Conservation (phyloP, 2,329 filamentous ascomycete species). For the Celoporthe dispersa region DNA sequence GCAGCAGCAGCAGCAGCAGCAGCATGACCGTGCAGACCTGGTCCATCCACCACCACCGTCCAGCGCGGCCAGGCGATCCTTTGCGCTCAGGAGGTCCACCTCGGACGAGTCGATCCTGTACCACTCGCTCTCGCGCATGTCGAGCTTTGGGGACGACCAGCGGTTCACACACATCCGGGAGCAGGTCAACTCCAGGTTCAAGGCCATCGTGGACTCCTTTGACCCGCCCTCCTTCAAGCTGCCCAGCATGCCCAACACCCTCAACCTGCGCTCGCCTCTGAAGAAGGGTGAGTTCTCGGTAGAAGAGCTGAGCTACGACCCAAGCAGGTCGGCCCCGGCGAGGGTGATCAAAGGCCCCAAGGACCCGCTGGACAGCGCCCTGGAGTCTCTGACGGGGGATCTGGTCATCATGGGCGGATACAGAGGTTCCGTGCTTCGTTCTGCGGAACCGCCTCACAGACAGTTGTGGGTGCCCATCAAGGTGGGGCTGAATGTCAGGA, state of each 20-base stretch:
- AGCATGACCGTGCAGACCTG: neutral
- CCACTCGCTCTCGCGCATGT: constrained; percentile 75
- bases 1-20: neutral
- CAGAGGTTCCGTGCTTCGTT: constrained; percentile 85
- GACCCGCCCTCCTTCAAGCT: constrained; percentile 79
- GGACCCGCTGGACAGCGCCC: constrained; percentile 53
- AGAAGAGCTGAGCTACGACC: constrained; percentile 23
- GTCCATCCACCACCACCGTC: constrained; percentile 11
- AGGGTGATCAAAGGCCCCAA: constrained; percentile 33
- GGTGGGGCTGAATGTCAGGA: constrained; percentile 86
- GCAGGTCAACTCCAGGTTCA: constrained; percentile 86
- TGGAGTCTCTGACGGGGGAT: constrained; percentile 79
- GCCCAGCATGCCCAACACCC: constrained; percentile 43
- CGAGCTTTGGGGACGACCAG: constrained; percentile 82
- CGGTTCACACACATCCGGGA: constrained; percentile 80
- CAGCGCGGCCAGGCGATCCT: constrained; percentile 35
- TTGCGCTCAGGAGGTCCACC: constrained; percentile 60
- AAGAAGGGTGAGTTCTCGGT: constrained; percentile 33
- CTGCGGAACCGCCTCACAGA: constrained; percentile 79
- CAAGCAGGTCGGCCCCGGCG: constrained; percentile 27
- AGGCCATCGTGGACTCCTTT: constrained; percentile 87
- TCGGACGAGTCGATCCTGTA: constrained; percentile 82
- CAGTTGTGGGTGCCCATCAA: constrained; percentile 95
- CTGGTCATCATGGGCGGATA: constrained; percentile 90
- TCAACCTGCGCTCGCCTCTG: constrained; percentile 35